These are phyloP conservation scores for Spatholobus suberectus DNA, from an alignment of 306 rosid genomes.

Conservation along the genomic window DNA sequence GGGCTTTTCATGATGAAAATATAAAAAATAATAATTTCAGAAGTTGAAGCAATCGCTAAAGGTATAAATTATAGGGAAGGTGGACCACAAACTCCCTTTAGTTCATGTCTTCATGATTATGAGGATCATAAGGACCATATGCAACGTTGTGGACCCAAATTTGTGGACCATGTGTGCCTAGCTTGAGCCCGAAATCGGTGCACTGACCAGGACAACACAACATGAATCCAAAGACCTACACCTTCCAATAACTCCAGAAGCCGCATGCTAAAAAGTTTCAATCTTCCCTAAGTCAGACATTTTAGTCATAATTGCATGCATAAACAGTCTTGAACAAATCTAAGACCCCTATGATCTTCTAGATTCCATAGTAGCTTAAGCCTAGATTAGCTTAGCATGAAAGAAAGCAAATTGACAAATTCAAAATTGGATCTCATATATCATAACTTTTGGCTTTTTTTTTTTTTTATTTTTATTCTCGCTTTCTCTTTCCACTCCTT, in stretches of 20 bases:
- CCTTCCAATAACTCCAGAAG: conserved; percentile 6
- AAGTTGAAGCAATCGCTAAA: not conserved
- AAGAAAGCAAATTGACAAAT: conserved; percentile 41
- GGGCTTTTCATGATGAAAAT: conserved; percentile 24
- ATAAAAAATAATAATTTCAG: not conserved
- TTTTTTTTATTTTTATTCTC: no score
- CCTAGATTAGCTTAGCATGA: conserved; percentile 41
- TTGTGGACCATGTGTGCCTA: conserved; percentile 33
- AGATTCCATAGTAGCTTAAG: conserved; percentile 27
- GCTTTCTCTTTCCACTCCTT: conserved; percentile 18
- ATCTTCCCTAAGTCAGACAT: conserved; percentile 19
- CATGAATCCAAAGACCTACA: conserved; percentile 26
- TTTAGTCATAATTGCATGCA: conserved; percentile 30
- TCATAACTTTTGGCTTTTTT: conserved; percentile 17
- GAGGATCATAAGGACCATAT: conserved; percentile 39
- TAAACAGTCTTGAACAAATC: conserved; percentile 26
- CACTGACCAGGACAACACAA: conserved; percentile 30
- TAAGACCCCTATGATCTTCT: conserved; percentile 17
- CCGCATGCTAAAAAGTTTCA: conserved; percentile 37
- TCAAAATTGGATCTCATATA: conserved; percentile 26
- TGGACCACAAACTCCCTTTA: conserved; percentile 32
- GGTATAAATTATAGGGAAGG: conserved; percentile 15
- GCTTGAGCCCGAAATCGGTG: conserved; percentile 12
- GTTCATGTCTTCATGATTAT: conserved; percentile 30
- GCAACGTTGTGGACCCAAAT: conserved; percentile 26